Evolutionary conservation across 2,329 filamentous ascomycete species (phyloP).

Genomic region (Fusarium oxysporum): DNA sequence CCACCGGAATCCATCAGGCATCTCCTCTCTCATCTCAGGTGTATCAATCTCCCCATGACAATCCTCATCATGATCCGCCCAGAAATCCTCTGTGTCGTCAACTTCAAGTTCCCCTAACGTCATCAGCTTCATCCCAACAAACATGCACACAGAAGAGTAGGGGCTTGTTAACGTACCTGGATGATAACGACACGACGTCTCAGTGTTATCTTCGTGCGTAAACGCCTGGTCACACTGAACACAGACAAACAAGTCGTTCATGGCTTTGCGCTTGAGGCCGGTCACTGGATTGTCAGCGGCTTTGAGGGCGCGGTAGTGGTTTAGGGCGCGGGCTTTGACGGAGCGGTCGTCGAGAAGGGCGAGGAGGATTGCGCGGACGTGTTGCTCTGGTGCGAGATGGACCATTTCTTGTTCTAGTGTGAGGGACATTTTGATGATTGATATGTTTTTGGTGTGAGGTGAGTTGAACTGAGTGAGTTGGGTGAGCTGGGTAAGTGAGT

Average conservation of each 20-base stretch:
- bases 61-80: slow-evolving; percentile 23
- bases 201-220: slow-evolving; percentile 17
- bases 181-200: slow-evolving; percentile 12
- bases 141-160: not conserved
- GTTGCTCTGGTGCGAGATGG: slow-evolving; percentile 24
- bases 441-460: not conserved
- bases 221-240: slow-evolving; percentile 28
- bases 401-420: slow-evolving; percentile 3
- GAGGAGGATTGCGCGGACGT: slow-evolving; percentile 34
- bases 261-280: slow-evolving; percentile 33
- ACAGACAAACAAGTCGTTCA: slow-evolving; percentile 26
- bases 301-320: slow-evolving; percentile 16
- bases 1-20: slow-evolving; percentile 18
- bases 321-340: slow-evolving; percentile 2
- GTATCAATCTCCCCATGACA: slow-evolving; percentile 18
- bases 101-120: slow-evolving; percentile 6
- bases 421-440: too few species aligned
- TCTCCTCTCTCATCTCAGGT: slow-evolving; percentile 10
- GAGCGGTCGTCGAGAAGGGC: slow-evolving; percentile 22
- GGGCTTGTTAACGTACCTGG: slow-evolving; percentile 19
- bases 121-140: not conserved
- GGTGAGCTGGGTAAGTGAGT: not conserved
- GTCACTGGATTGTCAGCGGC: not conserved
- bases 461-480: not conserved
- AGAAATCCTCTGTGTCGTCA: not conserved